Percentiles rank a stretch among this genome's conserved stretches.
Evolutionary conservation across 768 basidiomycete genomes (phyloP).

Genomic region (Suillus clintonianus): DNA sequence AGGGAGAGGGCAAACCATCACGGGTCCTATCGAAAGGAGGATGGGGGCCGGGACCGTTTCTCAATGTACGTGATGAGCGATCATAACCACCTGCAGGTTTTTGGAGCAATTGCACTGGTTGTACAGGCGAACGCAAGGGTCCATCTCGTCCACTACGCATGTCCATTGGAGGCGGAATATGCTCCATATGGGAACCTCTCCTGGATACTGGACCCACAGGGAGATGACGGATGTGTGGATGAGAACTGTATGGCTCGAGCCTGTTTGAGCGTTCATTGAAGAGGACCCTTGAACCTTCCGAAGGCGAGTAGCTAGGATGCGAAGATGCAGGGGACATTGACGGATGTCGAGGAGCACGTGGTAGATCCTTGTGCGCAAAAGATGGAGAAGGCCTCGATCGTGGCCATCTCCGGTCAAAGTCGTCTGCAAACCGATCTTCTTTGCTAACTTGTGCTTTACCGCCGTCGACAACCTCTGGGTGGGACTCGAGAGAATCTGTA

Average conservation of each 20-base stretch:
- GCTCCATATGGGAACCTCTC: slow-evolving; percentile 48
- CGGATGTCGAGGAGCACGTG: slow-evolving; percentile 32
- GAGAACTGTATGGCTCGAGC: slow-evolving; percentile 77
- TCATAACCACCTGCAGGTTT: slow-evolving; percentile 40
- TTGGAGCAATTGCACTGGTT: slow-evolving; percentile 60
- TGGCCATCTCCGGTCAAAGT: slow-evolving; percentile 98
- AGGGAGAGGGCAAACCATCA: slow-evolving; percentile 41
- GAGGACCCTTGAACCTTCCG: slow-evolving; percentile 70
- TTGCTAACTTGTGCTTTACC: slow-evolving; percentile 44
- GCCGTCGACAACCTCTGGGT: slow-evolving; percentile 16
- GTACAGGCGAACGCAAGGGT: slow-evolving; percentile 39
- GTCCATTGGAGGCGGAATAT: slow-evolving; percentile 38
- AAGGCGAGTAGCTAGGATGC: slow-evolving; percentile 46
- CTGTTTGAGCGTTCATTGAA: slow-evolving; percentile 95
- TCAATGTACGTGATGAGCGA: neutral
- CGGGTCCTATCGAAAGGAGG: slow-evolving; percentile 5
- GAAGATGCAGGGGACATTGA: slow-evolving; percentile 38
- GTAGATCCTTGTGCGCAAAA: slow-evolving; percentile 42
- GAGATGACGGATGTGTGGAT: slow-evolving; percentile 44
- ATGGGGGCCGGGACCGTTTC: slow-evolving; percentile 2
- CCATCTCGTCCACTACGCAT: slow-evolving; percentile 47
- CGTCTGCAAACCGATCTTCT: slow-evolving; percentile 88
- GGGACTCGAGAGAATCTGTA: slow-evolving; percentile 10
- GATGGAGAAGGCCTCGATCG: slow-evolving; percentile 57
- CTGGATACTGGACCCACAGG: slow-evolving; percentile 31